These are phyloP conservation scores for Dictyostelium intermedium DNA, from an alignment of 78 protist species.

Conservation along the genomic window DNA sequence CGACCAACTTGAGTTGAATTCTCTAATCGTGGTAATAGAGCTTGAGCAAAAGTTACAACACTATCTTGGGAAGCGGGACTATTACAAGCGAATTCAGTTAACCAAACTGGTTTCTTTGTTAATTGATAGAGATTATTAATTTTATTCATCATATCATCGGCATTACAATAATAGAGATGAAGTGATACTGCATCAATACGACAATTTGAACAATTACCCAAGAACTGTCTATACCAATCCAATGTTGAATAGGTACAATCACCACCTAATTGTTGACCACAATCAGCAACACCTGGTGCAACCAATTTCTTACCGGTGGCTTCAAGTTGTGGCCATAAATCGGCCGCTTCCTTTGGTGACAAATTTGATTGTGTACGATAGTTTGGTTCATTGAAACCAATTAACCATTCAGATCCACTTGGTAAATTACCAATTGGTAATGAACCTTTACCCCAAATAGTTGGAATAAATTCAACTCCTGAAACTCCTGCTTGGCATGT, in stretches of 20 bases:
- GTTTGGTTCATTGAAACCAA: constrained; percentile 51
- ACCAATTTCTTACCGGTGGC: background rate
- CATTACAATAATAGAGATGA: constrained; percentile 34
- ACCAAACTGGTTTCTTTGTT: constrained; percentile 20
- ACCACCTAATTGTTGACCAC: background rate
- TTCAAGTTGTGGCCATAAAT: constrained; percentile 9
- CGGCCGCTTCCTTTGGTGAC: constrained; percentile 11
- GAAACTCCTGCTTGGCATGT: background rate
- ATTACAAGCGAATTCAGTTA: constrained; percentile 46
- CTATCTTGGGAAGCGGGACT: background rate
- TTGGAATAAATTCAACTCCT: constrained; percentile 38
- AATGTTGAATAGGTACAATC: background rate
- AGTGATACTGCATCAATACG: background rate
- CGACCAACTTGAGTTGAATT: background rate
- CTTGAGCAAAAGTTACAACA: background rate
- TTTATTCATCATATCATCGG: constrained; percentile 37
- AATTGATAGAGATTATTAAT: background rate
- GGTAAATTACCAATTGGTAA: background rate
- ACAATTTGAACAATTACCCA: background rate
- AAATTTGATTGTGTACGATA: background rate
- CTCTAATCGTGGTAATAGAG: constrained; percentile 4
- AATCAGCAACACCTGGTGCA: constrained; percentile 26
- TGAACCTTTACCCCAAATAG: background rate
- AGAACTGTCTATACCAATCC: constrained; percentile 11
- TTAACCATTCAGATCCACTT: background rate